Conservation (phyloP, 2,329 filamentous ascomycete species). For the Penicillium sp. region DNA sequence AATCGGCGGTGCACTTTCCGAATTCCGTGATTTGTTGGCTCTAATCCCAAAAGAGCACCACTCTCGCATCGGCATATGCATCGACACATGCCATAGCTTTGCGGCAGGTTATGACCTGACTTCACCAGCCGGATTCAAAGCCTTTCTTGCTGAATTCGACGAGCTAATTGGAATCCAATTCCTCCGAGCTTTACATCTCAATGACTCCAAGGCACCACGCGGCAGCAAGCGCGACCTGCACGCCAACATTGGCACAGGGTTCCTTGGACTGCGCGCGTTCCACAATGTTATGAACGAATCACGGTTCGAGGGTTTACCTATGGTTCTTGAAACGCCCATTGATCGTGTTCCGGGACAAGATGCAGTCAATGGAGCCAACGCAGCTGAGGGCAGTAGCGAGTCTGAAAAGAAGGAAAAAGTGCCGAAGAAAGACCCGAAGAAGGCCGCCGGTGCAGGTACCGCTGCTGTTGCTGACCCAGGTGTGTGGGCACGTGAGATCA, state of each 20-base stretch:
- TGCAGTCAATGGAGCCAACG: constrained; percentile 16
- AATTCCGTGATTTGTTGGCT: constrained; percentile 80
- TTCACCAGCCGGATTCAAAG: constrained; percentile 67
- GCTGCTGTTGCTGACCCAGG: constrained; percentile 68
- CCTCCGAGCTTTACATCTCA: constrained; percentile 83
- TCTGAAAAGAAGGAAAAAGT: constrained; percentile 22
- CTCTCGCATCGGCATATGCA: constrained; percentile 81
- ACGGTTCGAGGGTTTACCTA: constrained; percentile 73
- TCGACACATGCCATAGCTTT: constrained; percentile 96
- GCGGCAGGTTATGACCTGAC: constrained; percentile 90
- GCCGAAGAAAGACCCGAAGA: constrained; percentile 22
- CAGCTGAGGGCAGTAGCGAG: constrained; percentile 19
- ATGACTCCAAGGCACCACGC: constrained; percentile 92
- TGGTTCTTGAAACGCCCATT: constrained; percentile 96
- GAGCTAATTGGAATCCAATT: constrained; percentile 73
- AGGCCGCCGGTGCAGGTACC: constrained; percentile 23
- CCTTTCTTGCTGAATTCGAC: constrained; percentile 75
- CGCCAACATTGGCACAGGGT: constrained; percentile 94
- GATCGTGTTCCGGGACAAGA: constrained; percentile 58
- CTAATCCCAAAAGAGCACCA: constrained; percentile 71
- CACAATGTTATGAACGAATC: constrained; percentile 85
- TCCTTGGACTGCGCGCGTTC: constrained; percentile 85
- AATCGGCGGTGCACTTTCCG: constrained; percentile 80
- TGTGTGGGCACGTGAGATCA: constrained; percentile 92
- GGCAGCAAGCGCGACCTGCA: constrained; percentile 82